Percentiles rank a stretch among this genome's conserved stretches.
Conservation (phyloP, 192 early-diverging fungal species). For the Phlyctochytrium bullatum region DNA sequence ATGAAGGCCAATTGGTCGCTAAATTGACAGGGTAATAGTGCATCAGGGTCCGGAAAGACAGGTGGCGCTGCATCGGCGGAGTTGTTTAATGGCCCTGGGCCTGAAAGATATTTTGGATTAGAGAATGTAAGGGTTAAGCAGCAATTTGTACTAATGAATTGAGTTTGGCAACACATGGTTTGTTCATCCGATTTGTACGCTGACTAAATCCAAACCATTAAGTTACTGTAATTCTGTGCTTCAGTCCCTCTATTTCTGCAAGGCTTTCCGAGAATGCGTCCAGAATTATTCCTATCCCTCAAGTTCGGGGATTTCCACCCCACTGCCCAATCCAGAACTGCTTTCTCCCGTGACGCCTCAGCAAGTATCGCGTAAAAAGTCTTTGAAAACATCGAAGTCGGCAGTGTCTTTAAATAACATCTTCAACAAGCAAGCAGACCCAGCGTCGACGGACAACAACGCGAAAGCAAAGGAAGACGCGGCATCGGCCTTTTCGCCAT, state of each 20-base stretch:
- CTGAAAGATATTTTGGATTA: constrained; percentile 82
- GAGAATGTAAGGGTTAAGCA: constrained; percentile 70
- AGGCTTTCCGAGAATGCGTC: constrained; percentile 91
- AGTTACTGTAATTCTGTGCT: constrained; percentile 95
- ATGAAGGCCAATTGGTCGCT: constrained; percentile 1
- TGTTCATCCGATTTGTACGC: constrained; percentile 2
- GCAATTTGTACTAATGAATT: constrained; percentile 8
- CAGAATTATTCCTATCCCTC: constrained; percentile 66
- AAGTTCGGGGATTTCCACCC: background rate
- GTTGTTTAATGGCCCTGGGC: constrained; percentile 24
- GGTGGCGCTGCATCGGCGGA: constrained; percentile 18
- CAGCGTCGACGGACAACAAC: background rate
- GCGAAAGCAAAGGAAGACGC: background rate
- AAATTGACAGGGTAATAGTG: constrained; percentile 13
- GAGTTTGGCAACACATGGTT: constrained; percentile 88
- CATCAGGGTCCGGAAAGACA: background rate
- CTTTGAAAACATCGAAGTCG: background rate
- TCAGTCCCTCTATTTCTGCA: constrained; percentile 94
- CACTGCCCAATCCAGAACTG: background rate
- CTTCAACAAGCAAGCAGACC: background rate
- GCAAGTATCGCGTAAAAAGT: background rate
- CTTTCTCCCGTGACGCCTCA: background rate
- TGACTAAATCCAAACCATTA: background rate
- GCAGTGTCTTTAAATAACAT: background rate
- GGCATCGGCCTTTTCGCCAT: constrained; percentile 7